Conservation (phyloP, 371 early-diverging fungal species). For the Zychaea mexicana region DNA sequence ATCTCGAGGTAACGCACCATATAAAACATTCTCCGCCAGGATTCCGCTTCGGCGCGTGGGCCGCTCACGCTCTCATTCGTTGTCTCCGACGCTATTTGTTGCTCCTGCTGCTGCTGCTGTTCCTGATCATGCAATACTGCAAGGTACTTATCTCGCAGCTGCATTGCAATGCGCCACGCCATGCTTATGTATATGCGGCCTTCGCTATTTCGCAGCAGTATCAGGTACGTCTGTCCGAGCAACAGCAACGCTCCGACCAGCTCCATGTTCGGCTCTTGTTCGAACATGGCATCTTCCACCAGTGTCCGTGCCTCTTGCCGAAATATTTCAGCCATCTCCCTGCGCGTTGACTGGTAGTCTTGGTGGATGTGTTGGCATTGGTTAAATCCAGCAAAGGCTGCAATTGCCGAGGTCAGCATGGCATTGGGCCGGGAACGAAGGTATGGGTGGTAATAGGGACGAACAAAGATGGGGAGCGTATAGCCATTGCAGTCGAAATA, state of each 20-base stretch:
- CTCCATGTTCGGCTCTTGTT: conserved; percentile 31
- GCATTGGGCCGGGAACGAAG: conserved; percentile 21
- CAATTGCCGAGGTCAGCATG: conserved; percentile 32
- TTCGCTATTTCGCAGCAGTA: conserved; percentile 28
- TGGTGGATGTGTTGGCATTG: conserved; percentile 31
- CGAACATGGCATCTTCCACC: conserved; percentile 37
- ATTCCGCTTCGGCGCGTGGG: conserved; percentile 28
- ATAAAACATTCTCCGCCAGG: conserved; percentile 45
- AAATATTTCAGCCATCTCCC: conserved; percentile 23
- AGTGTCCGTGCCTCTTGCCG: conserved; percentile 28
- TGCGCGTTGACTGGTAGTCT: conserved; percentile 11
- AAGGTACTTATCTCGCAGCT: conserved; percentile 27
- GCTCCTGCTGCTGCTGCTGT: background rate
- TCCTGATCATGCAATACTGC: conserved; percentile 9
- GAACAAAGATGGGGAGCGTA: conserved; percentile 23
- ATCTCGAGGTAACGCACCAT: conserved; percentile 32
- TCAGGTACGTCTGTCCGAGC: conserved; percentile 25
- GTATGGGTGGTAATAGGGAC: conserved; percentile 24
- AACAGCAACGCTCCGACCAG: conserved; percentile 24
- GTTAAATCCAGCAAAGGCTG: conserved; percentile 28
- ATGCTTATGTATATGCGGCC: conserved; percentile 34
- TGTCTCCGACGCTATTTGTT: background rate
- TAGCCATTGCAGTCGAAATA: conserved; percentile 32
- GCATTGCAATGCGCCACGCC: conserved; percentile 41
- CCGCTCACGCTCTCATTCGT: background rate